Base-by-base conservation (phyloP, 805 yeast species). In the Barnettozyma siamensis region DNA sequence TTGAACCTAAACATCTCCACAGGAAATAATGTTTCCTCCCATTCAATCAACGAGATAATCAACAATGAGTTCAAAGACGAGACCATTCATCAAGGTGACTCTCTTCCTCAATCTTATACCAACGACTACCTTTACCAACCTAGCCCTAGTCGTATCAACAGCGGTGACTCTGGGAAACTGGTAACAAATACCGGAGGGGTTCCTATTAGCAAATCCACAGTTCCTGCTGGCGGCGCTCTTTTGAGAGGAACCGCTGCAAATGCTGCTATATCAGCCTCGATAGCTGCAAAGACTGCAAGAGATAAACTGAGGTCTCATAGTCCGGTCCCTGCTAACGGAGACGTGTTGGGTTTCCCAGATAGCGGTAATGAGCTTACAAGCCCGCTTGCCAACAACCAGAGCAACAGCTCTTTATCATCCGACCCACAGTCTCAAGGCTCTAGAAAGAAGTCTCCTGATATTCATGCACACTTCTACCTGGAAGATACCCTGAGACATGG, bases 401-500 rank as follows among this genome's bases (percentile, higher is more conserved):
- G 61, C 30, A 44, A 42, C 26, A 46, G 54, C 8, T 49, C 58
- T 4, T 19, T 53, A 7, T 51, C 55, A 0, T 54, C 60, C 33
- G 49, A 44, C 18, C 47, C 43, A 33, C 41, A 35, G 6, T 30
- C 18, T n/a, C 42, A 35, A 19, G 30, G 28, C 8, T 13, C n/a
- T 19, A 34, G 28, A 20, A 24, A 26, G 28, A 75, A 50, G 73
- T 77, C 57, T 57, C 73, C 17, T 72, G 83, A 15, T 73, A 85
- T 81, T 47, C 95, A 85, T 62, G 88, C 93, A 0, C 95, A 84
- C 61, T 85, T 85, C 57, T 74, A 72, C 49, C 79, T 78, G 9
- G 84, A 80, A 46, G 89, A 83, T 42, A 69, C 82, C 2, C 57
- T 77, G n/a, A 80, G 76, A 53, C 80, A 73, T 51, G 51, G 64